Evolutionary conservation across 371 early-diverging fungal genomes (phyloP), one percentile per base, ranked within the genome.

Genomic region (Rhizopus sp.): DNA sequence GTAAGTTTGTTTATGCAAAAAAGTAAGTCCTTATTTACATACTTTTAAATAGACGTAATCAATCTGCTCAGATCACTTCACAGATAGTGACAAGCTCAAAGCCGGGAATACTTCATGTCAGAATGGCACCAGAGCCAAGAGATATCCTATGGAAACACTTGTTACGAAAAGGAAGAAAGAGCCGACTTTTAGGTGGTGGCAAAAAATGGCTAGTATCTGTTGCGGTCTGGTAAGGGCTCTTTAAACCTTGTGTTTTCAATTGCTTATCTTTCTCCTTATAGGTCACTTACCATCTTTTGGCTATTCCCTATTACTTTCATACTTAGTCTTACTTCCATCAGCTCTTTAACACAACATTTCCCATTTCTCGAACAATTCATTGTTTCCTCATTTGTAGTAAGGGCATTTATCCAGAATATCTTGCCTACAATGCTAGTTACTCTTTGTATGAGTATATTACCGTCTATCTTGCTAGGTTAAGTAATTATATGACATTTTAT

Each of bases 81-180:
- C 86, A 86, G 56, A 80, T 82, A 5, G 77, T 84, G 16, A 82
- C 82, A 34, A 76, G 76, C 10, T 74, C 77, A 55, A 81, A 83
- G 44, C 89, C 92, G 0, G 88, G 89, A 51, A 77, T 86, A 7
- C 86, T 88, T 62, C 73, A 84, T 55, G 85, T 89, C 0, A 71
- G 75, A 30, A 75, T 90, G 71, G 96, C 96, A 7, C 95, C 96
- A 0, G 95, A 96, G 60, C 97, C 97, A 29, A 86, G 95, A 39
- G 95, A 93, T 66, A 72, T 97, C 13, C 80, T 88, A 60, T 97
- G 97, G 97, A 72, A 82, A 52, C 93, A 93, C 63, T 68, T 94
- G 23, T 83, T 88, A 55, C 73, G 82, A 23, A 68, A 71, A 44
- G 77, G 81, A 40, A 70, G 73, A 33, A 72, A 74, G n/a, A 75